These are phyloP conservation scores for Porcisia hertigi DNA, from an alignment of 208 protist species.

Conservation along the genomic window DNA sequence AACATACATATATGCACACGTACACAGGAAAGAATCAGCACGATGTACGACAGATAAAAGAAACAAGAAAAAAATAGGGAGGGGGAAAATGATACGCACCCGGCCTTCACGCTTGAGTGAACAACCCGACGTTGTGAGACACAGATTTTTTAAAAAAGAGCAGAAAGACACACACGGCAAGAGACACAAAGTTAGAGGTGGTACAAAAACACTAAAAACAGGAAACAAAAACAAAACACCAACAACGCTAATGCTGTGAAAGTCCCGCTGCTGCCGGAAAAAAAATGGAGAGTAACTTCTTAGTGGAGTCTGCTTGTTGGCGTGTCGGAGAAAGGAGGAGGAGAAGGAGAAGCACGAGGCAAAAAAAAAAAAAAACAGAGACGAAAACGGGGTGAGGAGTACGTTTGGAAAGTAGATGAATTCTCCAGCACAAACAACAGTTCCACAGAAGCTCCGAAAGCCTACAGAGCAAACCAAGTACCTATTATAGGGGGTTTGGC, in stretches of 20 bases:
- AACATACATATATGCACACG: background rate
- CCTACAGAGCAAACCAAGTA: background rate
- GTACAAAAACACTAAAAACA: background rate
- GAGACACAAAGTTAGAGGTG: background rate
- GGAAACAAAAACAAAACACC: slow-evolving; percentile 8
- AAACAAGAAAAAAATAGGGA: background rate
- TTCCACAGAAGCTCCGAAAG: background rate
- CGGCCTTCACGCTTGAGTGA: background rate
- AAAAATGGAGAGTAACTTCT: background rate
- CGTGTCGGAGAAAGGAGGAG: background rate
- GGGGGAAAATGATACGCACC: background rate
- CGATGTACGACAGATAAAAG: background rate
- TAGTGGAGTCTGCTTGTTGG: no score
- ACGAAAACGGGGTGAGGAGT: background rate
- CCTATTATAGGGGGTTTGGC: background rate
- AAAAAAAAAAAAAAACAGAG: slow-evolving; percentile 10
- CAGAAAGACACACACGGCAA: slow-evolving; percentile 11
- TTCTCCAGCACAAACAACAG: background rate
- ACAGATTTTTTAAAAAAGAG: slow-evolving; percentile 5
- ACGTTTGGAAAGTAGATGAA: background rate
- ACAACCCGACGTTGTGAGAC: background rate
- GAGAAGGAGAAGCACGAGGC: background rate
- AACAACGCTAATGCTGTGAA: background rate
- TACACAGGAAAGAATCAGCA: background rate
- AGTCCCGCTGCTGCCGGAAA: background rate